Percentiles rank a stretch among this genome's conserved stretches.
phyloP scores from a whole-genome alignment of 257 asterid species.

The Mitragyna speciosa region DNA sequence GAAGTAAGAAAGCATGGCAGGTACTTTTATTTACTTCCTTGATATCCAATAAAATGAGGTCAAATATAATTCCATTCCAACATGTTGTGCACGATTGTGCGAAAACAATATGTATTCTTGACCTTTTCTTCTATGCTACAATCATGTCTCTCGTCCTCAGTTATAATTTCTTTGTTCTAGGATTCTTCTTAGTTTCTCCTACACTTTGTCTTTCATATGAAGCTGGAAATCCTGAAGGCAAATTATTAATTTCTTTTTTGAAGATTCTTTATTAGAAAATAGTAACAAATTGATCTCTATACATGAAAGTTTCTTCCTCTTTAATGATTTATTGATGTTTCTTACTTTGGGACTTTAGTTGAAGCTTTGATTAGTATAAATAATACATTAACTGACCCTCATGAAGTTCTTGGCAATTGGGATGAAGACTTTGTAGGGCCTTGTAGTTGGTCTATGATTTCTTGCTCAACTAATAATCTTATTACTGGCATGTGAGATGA shows the following conservation, averaged over 20 bases:
- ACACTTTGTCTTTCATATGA: constrained; percentile 45
- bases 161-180: constrained; percentile 24
- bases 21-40: too few species aligned
- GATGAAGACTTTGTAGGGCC: constrained; percentile 95
- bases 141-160: constrained; percentile 41
- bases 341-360: constrained; percentile 37
- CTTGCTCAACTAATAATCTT: constrained; percentile 80
- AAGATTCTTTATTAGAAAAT: too few species aligned
- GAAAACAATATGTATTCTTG: constrained; percentile 16
- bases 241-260: not conserved
- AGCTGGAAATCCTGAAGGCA: constrained; percentile 88
- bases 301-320: too few species aligned
- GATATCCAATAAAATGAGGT: too few species aligned
- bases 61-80: too few species aligned
- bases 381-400: constrained; percentile 64
- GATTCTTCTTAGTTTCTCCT: constrained; percentile 34
- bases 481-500: constrained; percentile 80
- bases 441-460: constrained; percentile 95
- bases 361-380: constrained; percentile 69
- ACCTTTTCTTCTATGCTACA: constrained; percentile 16
- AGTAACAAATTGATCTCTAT: too few species aligned
- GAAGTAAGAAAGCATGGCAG: too few species aligned
- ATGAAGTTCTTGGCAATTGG: constrained; percentile 85
- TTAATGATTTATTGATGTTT: not conserved
- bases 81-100: too few species aligned